Percentiles rank a stretch among this genome's conserved stretches.
Conservation (phyloP, 768 basidiomycete genomes). For the Termitomyces sp. region DNA sequence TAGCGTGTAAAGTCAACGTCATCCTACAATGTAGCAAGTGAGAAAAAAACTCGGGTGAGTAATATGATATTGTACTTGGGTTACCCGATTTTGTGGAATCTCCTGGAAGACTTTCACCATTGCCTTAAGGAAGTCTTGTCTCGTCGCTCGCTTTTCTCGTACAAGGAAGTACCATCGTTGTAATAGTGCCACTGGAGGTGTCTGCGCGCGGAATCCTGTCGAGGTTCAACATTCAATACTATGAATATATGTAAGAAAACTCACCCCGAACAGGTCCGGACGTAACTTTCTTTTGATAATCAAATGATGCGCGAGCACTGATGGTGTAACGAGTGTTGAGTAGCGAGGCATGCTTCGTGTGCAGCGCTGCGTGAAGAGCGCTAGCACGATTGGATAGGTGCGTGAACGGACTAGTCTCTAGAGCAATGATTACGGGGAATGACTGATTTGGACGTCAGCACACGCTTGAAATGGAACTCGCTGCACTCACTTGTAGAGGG, state of each 20-base stretch:
- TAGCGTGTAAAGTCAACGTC: constrained; percentile 86
- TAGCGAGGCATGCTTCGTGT: constrained; percentile 85
- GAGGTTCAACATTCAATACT: neutral
- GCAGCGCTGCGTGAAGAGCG: constrained; percentile 73
- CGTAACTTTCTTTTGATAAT: constrained; percentile 66
- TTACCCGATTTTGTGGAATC: constrained; percentile 43
- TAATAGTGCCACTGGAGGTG: constrained; percentile 66
- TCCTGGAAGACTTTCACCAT: constrained; percentile 83
- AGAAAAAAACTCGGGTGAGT: neutral
- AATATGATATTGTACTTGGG: constrained; percentile 37
- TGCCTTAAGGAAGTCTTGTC: constrained; percentile 84
- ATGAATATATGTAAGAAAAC: neutral
- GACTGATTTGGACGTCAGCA: constrained; percentile 42
- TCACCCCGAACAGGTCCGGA: constrained; percentile 49
- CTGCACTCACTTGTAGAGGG: constrained; percentile 68
- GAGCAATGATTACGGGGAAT: constrained; percentile 84
- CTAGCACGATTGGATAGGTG: constrained; percentile 68
- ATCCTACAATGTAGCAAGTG: constrained; percentile 36
- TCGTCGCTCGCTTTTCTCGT: constrained; percentile 80
- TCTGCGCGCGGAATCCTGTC: constrained; percentile 60
- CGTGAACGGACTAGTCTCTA: constrained; percentile 76
- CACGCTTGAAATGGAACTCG: neutral
- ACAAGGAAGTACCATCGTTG: constrained; percentile 90
- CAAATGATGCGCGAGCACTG: constrained; percentile 76
- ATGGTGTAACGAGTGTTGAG: constrained; percentile 81